A percentile compares a stretch with the other conserved stretches of the same genome.
These are phyloP conservation scores for Candida maris DNA, from an alignment of 805 yeast genomes.

Conservation along the genomic window DNA sequence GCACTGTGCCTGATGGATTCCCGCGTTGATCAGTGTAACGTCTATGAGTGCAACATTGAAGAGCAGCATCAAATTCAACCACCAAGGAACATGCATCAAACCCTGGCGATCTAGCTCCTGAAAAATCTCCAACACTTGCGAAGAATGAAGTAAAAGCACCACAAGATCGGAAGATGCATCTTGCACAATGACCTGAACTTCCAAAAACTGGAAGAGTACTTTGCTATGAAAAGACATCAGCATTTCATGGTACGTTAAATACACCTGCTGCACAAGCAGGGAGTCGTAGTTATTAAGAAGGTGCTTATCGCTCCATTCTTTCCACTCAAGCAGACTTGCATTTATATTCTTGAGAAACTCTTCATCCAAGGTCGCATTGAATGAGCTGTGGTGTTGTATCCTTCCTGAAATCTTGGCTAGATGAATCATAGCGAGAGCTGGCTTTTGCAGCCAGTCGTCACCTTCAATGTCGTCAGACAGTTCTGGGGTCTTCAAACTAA, in stretches of 20 bases:
- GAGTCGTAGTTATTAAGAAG: neutral
- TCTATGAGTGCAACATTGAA: conserved; percentile 2
- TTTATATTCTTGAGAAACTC: neutral
- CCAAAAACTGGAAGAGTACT: neutral
- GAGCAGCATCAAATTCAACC: conserved; percentile 2
- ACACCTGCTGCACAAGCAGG: conserved; percentile 1
- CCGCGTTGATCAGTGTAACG: neutral
- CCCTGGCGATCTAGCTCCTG: neutral
- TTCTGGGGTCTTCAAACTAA: neutral
- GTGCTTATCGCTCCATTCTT: neutral
- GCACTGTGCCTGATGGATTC: neutral
- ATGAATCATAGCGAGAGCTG: conserved; percentile 2
- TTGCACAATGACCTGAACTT: neutral
- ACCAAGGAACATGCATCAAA: conserved; percentile 3
- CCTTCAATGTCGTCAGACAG: neutral
- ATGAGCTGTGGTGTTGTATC: neutral
- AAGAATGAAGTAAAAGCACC: neutral
- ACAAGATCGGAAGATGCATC: neutral
- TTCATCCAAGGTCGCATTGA: neutral
- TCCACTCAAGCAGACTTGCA: neutral
- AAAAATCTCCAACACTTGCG: neutral
- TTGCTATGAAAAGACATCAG: neutral
- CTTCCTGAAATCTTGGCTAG: conserved; percentile 1
- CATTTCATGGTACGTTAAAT: conserved; percentile 1
- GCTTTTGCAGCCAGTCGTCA: conserved; percentile 2